These are phyloP conservation scores for Lentinula boryana DNA, from an alignment of 768 basidiomycete genomes.

Conservation along the genomic window DNA sequence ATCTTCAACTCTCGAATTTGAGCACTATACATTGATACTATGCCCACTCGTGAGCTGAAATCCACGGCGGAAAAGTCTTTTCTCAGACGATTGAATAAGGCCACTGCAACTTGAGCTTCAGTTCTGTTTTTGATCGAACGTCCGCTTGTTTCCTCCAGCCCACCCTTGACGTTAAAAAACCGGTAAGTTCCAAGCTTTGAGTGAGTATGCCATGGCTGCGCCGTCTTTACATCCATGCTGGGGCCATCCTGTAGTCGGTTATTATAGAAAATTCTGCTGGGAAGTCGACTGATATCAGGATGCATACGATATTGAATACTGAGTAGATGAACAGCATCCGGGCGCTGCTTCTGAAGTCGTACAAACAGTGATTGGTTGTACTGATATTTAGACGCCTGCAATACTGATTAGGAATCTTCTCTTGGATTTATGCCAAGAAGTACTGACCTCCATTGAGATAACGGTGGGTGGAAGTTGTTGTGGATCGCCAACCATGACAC, in stretches of 20 bases:
- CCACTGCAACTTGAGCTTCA: conserved; percentile 72
- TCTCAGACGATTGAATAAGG: conserved; percentile 67
- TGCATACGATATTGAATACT: conserved; percentile 99
- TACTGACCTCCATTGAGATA: conserved; percentile 37
- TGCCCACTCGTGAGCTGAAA: conserved; percentile 51
- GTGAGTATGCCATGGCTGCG: conserved; percentile 79
- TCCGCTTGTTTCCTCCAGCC: conserved; percentile 58
- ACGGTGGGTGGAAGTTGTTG: conserved; percentile 94
- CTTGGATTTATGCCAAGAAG: neutral
- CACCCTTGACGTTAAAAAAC: conserved; percentile 76
- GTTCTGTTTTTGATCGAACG: conserved; percentile 72
- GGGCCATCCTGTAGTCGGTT: conserved; percentile 81
- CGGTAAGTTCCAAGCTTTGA: conserved; percentile 78
- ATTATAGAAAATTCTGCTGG: conserved; percentile 84
- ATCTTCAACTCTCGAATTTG: conserved; percentile 74
- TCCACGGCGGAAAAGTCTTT: conserved; percentile 52
- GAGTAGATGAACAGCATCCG: conserved; percentile 84
- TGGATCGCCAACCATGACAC: conserved; percentile 94
- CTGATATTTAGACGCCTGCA: conserved; percentile 56
- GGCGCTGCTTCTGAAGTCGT: conserved; percentile 72
- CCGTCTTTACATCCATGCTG: conserved; percentile 77
- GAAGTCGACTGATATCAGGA: conserved; percentile 87
- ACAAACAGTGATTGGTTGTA: conserved; percentile 95
- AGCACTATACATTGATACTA: conserved; percentile 94
- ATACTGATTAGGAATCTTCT: neutral